Conservation (phyloP, 495 filamentous ascomycete species). For the Bacidia gigantensis region DNA sequence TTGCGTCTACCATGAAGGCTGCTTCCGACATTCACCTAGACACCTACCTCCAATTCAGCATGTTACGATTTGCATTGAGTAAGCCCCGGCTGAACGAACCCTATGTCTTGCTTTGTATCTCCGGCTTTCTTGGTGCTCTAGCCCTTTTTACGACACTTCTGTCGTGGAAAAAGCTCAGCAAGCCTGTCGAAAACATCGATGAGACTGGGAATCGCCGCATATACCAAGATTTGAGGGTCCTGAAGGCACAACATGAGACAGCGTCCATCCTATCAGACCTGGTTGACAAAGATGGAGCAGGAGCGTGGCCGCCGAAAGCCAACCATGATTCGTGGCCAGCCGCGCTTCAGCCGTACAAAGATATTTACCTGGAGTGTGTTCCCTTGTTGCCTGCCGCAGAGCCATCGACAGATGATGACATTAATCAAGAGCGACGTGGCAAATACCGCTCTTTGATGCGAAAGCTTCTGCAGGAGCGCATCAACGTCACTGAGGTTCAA, state of each 20-base stretch:
- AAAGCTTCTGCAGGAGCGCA: constrained; percentile 15
- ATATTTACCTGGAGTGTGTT: constrained; percentile 24
- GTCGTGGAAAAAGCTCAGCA: neutral
- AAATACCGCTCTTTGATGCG: neutral
- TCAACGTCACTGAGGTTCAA: constrained; percentile 20
- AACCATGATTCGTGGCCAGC: constrained; percentile 18
- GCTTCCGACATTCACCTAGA: neutral
- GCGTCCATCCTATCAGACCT: constrained; percentile 10
- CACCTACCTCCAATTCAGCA: neutral
- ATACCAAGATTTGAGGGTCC: neutral
- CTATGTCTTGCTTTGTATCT: neutral
- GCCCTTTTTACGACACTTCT: neutral
- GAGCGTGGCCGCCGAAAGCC: constrained; percentile 23
- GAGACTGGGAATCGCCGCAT: neutral
- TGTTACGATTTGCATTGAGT: neutral
- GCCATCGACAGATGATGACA: constrained; percentile 17
- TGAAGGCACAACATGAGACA: neutral
- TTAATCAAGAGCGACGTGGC: neutral
- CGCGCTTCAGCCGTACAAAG: constrained; percentile 23
- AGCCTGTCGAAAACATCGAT: neutral
- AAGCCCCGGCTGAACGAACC: neutral
- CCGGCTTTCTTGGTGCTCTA: neutral
- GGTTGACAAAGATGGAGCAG: constrained; percentile 24
- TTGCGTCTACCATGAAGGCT: neutral
- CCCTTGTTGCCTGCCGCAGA: constrained; percentile 17